Evolutionary conservation across 257 asterid species (phyloP), one percentile per base, ranked within the genome.

Genomic region (Solanum neorickii): DNA sequence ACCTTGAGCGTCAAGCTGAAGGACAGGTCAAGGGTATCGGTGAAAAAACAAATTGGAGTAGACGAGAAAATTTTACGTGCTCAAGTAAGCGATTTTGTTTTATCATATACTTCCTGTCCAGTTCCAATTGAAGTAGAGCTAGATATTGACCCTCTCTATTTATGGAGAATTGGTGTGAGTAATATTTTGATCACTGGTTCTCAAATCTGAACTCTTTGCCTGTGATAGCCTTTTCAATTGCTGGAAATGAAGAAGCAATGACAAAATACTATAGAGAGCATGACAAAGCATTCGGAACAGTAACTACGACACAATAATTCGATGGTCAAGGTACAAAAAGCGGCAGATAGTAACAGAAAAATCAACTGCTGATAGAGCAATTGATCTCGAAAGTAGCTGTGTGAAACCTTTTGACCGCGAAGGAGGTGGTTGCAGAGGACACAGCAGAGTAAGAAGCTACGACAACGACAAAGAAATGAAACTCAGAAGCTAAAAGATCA

Each of bases 11-110:
- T 65, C 98, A 95, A 92, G 89, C 99, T 91, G 99, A 96, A 91
- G 98, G 98, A 78, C 93, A 93, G 91, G 99, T 97, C 95, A 97
- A 97, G 94, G 97, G 98, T 95, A 95, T 95, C 98, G 99, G 96
- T 89, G 99, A 95, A 94, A 94, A 97, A 97, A 87, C 99, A 97
- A 90, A 94, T 97, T 91, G 99, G 94, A 93, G 98, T 97, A 83
- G 98, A 97, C 90, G 94, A 97, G 86, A 95, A 95, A 90, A 94
- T 94, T 87, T 88, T 97, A 84, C 94, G 98, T 14, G 94, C 98
- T 89, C 98, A 94, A 93, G 98, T 95, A 87, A 92, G 94, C 86
- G 68, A 65, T 87, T 89, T 87, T 80, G 89, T 52, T 47, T 75
- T 66, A n/a, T 39, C 85, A 62, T 37, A 20, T 25, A 44, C 25